phyloP scores from a whole-genome alignment of 2,329 filamentous ascomycete genomes.

The Fusarium irregulare region DNA sequence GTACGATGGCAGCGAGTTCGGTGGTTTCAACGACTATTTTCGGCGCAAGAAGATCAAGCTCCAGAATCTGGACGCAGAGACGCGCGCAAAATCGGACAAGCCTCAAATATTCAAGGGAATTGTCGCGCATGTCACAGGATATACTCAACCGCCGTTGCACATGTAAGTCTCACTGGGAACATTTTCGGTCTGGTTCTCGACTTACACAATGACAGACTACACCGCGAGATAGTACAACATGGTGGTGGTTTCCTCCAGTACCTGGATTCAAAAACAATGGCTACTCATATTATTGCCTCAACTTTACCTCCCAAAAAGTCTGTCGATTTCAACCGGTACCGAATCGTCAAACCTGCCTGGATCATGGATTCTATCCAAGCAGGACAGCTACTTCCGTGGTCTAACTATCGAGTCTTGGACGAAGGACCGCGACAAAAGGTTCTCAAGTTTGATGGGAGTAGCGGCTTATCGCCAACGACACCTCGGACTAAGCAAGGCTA shows the following conservation, averaged over 20 bases:
- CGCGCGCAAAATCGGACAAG: constrained; percentile 76
- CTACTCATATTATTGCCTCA: constrained; percentile 95
- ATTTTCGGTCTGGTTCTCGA: neutral
- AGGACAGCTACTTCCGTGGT: constrained; percentile 86
- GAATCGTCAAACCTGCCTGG: constrained; percentile 95
- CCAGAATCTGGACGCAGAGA: constrained; percentile 89
- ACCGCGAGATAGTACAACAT: constrained; percentile 87
- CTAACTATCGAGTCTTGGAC: constrained; percentile 83
- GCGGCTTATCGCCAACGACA: constrained; percentile 73
- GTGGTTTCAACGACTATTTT: constrained; percentile 92
- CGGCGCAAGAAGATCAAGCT: constrained; percentile 96
- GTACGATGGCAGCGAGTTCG: constrained; percentile 87
- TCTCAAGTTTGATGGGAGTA: constrained; percentile 70
- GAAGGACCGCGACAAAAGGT: constrained; percentile 86
- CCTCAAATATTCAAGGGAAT: constrained; percentile 91
- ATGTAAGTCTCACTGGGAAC: constrained; percentile 60
- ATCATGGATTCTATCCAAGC: constrained; percentile 88
- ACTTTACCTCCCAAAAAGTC: constrained; percentile 92
- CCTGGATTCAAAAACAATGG: constrained; percentile 91
- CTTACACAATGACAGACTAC: constrained; percentile 63
- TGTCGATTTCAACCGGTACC: constrained; percentile 86
- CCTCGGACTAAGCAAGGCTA: constrained; percentile 72
- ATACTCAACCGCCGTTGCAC: constrained; percentile 92
- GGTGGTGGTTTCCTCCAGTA: constrained; percentile 97
- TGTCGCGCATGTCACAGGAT: constrained; percentile 92